Evolutionary conservation across 192 early-diverging fungal genomes (phyloP).

Genomic region (Podila horticola): DNA sequence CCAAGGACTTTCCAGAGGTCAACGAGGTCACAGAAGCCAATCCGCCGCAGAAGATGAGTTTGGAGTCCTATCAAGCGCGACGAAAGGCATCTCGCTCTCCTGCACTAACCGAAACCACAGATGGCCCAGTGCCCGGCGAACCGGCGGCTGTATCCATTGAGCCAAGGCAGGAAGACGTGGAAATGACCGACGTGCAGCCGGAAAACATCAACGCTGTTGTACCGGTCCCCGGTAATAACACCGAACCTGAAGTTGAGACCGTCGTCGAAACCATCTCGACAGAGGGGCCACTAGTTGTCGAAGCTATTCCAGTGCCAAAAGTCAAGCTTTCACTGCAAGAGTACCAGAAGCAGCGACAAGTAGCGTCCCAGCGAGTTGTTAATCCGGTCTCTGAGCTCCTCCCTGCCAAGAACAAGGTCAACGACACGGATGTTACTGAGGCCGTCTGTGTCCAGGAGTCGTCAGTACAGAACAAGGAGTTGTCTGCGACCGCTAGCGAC

Average conservation of each 20-base stretch:
- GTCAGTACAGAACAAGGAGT: too few species aligned
- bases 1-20: too few species aligned
- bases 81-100: constrained; percentile 18
- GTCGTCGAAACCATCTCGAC: neutral
- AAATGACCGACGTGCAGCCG: neutral
- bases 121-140: neutral
- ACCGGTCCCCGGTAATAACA: neutral
- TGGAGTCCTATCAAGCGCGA: constrained; percentile 30
- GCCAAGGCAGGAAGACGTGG: neutral
- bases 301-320: constrained; percentile 18
- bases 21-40: neutral
- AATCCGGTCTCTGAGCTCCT: neutral
- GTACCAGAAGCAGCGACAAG: constrained; percentile 39
- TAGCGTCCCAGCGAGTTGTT: constrained; percentile 19
- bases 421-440: too few species aligned
- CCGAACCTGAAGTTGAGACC: neutral
- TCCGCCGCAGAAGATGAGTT: constrained; percentile 21
- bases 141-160: constrained; percentile 12
- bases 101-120: neutral
- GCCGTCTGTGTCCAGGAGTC: too few species aligned
- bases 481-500: neutral
- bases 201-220: neutral
- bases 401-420: too few species aligned
- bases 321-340: constrained; percentile 47
- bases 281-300: neutral